phyloP scores from a whole-genome alignment of 2,329 filamentous ascomycete genomes.

The Aspergillus japonicus region DNA sequence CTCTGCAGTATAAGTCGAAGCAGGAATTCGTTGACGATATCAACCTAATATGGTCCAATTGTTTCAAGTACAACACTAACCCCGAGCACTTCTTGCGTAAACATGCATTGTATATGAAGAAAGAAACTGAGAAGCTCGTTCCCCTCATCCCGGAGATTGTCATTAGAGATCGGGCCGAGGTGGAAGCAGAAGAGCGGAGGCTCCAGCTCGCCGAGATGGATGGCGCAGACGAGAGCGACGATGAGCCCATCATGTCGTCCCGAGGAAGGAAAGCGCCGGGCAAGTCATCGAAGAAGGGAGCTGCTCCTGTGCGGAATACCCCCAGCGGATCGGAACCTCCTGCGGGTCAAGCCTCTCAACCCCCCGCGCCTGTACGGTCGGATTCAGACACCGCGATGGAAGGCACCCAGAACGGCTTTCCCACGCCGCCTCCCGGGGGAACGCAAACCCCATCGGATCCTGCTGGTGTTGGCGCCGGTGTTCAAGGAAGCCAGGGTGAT shows the following conservation, averaged over 20 bases:
- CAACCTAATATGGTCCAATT: constrained; percentile 96
- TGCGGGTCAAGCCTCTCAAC: constrained; percentile 48
- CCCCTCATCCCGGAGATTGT: constrained; percentile 90
- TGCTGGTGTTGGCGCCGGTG: constrained; percentile 63
- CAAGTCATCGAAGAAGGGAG: constrained; percentile 70
- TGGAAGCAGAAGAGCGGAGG: constrained; percentile 79
- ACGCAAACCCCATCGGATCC: constrained; percentile 72
- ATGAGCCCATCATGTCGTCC: constrained; percentile 97
- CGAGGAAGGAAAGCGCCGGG: constrained; percentile 82
- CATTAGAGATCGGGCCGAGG: constrained; percentile 86
- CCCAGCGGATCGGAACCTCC: constrained; percentile 78
- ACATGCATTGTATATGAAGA: constrained; percentile 94
- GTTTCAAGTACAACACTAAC: constrained; percentile 90
- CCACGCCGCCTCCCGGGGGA: constrained; percentile 70
- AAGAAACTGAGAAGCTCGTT: constrained; percentile 94
- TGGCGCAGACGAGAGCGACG: constrained; percentile 85
- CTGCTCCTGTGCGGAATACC: constrained; percentile 66
- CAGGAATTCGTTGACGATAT: constrained; percentile 91
- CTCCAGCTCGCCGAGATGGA: constrained; percentile 82
- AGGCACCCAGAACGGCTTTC: constrained; percentile 77
- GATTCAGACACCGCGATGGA: constrained; percentile 76
- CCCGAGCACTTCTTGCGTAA: constrained; percentile 82
- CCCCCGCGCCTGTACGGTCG: constrained; percentile 51
- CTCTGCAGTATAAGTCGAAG: constrained; percentile 78
- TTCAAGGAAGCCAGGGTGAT: constrained; percentile 70